phyloP scores from a whole-genome alignment of 2,329 filamentous ascomycete genomes.

The Penicillium sp. region DNA sequence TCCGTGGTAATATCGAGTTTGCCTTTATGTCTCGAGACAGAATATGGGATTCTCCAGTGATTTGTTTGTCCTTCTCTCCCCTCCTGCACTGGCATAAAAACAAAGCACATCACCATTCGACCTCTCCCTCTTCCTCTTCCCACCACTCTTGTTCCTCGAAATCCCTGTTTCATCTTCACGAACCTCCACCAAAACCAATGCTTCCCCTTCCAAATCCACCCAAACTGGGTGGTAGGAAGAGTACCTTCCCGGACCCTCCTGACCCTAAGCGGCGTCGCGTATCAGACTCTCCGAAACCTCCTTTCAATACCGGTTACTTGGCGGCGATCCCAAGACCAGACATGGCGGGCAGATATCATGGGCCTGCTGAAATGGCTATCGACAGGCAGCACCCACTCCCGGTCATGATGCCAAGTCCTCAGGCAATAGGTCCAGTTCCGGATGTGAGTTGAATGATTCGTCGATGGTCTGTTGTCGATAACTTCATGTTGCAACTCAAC shows the following conservation, averaged over 20 bases:
- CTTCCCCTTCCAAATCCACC: background rate
- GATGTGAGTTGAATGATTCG: background rate
- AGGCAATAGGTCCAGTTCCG: background rate
- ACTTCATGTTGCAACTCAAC: background rate
- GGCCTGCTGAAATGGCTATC: background rate
- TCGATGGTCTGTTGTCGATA: background rate
- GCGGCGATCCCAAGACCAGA: background rate
- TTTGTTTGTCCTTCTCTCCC: background rate
- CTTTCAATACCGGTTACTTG: background rate
- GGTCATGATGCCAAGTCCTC: background rate
- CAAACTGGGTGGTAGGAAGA: background rate
- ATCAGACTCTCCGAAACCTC: background rate
- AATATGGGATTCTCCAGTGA: background rate
- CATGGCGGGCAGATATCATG: background rate
- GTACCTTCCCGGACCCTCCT: background rate
- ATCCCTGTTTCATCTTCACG: background rate
- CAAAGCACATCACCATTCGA: background rate
- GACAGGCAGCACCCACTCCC: background rate
- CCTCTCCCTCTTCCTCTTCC: background rate
- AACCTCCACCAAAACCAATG: background rate
- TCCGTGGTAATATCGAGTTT: background rate
- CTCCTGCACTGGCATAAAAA: background rate
- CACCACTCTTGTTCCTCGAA: background rate
- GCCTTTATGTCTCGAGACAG: background rate
- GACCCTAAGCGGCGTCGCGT: background rate